These are phyloP conservation scores for Thamnidium elegans DNA, from an alignment of 192 early-diverging fungal genomes.

Conservation along the genomic window DNA sequence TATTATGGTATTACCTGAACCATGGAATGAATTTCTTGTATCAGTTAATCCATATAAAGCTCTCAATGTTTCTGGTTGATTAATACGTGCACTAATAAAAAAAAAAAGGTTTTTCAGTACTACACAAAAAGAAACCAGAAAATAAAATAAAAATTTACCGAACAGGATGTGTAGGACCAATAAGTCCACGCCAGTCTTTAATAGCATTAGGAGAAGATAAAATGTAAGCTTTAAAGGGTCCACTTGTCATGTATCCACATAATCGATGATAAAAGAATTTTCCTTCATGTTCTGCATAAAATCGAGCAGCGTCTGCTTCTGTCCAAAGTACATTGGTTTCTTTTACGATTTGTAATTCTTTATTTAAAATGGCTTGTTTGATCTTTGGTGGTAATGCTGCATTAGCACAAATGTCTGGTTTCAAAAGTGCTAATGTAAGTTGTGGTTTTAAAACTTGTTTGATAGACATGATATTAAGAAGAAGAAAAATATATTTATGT, in stretches of 20 bases:
- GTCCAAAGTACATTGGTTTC: conserved; percentile 52
- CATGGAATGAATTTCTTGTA: conserved; percentile 75
- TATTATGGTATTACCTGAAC: conserved; percentile 48
- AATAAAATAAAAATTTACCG: conserved; percentile 32
- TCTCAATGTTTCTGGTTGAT: conserved; percentile 51
- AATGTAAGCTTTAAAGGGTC: conserved; percentile 59
- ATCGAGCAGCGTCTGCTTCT: conserved; percentile 50
- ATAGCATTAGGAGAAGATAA: conserved; percentile 59
- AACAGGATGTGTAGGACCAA: conserved; percentile 67
- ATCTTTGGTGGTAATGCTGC: conserved; percentile 40
- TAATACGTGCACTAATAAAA: conserved; percentile 57
- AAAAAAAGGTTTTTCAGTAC: neutral
- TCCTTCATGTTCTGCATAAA: conserved; percentile 66
- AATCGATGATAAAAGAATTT: conserved; percentile 69
- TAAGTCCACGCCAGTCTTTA: conserved; percentile 56
- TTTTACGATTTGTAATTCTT: conserved; percentile 40
- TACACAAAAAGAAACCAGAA: too few relatives aligned
- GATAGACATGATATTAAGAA: neutral
- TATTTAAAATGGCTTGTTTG: conserved; percentile 41
- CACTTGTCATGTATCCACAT: conserved; percentile 72
- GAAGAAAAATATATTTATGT: conserved; percentile 47
- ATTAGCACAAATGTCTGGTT: conserved; percentile 71
- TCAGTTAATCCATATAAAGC: conserved; percentile 69
- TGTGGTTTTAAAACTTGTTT: conserved; percentile 26
- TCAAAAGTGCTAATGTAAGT: conserved; percentile 65